Conservation (phyloP, 768 basidiomycete genomes). For the Rhizopogon roseolus region DNA sequence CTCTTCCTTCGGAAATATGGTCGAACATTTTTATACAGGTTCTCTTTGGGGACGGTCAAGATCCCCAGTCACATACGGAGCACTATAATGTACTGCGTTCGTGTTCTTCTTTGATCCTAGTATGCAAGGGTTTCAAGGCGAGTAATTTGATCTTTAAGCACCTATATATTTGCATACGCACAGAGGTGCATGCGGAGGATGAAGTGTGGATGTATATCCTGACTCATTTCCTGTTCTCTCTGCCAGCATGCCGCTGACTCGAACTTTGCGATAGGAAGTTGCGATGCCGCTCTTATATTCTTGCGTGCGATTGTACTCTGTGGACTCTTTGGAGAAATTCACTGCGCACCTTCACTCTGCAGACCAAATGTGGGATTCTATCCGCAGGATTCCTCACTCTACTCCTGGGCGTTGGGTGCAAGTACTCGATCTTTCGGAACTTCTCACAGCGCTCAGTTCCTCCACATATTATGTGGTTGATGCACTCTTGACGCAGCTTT, state of each 20-base stretch:
- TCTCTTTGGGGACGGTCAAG: slow-evolving; percentile 11
- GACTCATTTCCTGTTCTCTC: slow-evolving; percentile 1
- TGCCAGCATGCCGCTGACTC: slow-evolving; percentile 9
- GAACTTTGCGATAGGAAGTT: slow-evolving; percentile 42
- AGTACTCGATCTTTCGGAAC: slow-evolving; percentile 60
- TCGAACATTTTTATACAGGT: slow-evolving; percentile 47
- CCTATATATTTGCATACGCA: not conserved
- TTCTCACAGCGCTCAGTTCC: slow-evolving; percentile 39
- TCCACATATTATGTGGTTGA: slow-evolving; percentile 52
- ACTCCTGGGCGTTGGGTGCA: slow-evolving; percentile 87
- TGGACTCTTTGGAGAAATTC: slow-evolving; percentile 50
- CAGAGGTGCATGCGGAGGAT: slow-evolving; percentile 4
- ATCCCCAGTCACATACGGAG: slow-evolving; percentile 2
- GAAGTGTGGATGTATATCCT: not conserved
- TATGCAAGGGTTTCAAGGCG: slow-evolving; percentile 38
- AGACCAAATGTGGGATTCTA: slow-evolving; percentile 83
- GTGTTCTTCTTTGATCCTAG: slow-evolving; percentile 27
- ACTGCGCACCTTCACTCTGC: slow-evolving; percentile 50
- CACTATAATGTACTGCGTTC: slow-evolving; percentile 4
- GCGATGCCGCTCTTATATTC: slow-evolving; percentile 65
- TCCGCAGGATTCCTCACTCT: slow-evolving; percentile 82
- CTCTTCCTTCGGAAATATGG: slow-evolving; percentile 73
- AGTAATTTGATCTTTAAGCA: slow-evolving; percentile 11
- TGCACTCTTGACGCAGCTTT: slow-evolving; percentile 56
- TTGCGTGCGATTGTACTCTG: slow-evolving; percentile 39